phyloP scores from a whole-genome alignment of 2,329 filamentous ascomycete genomes.

The Drechslera avenae region DNA sequence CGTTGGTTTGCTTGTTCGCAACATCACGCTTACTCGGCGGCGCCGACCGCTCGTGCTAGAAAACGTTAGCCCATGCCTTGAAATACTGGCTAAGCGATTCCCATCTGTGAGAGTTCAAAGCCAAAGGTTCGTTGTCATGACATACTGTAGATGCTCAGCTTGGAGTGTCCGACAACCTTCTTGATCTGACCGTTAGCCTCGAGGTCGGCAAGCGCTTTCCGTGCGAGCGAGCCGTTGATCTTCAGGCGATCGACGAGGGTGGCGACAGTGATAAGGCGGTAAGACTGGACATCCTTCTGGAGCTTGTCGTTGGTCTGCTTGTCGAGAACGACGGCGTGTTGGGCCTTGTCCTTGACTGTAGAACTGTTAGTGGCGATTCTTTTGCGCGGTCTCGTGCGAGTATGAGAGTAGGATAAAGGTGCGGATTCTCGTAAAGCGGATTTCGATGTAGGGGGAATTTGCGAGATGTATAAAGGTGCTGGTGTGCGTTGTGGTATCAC shows the following conservation, averaged over 20 bases:
- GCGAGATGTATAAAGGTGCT: constrained; percentile 11
- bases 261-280: constrained; percentile 98
- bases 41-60: constrained; percentile 47
- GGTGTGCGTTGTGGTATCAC: constrained; percentile 39
- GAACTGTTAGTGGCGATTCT: constrained; percentile 34
- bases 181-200: constrained; percentile 99
- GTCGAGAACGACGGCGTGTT: constrained; percentile 99
- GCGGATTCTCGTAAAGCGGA: background rate
- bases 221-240: constrained; percentile 98
- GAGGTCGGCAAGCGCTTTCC: constrained; percentile 85
- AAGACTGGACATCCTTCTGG: constrained; percentile 99
- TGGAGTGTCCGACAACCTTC: constrained; percentile 94
- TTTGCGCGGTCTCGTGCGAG: constrained; percentile 9
- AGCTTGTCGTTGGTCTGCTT: constrained; percentile 97
- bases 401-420: constrained; percentile 5
- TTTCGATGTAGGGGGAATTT: constrained; percentile 1
- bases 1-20: constrained; percentile 23
- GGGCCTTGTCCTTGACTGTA: constrained; percentile 99
- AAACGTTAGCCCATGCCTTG: constrained; percentile 20
- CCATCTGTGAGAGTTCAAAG: background rate
- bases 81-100: background rate
- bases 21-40: constrained; percentile 41
- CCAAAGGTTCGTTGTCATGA: constrained; percentile 31
- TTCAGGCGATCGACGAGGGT: constrained; percentile 99
- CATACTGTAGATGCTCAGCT: constrained; percentile 97